A percentile compares a stretch with the other conserved stretches of the same genome.
Conservation (phyloP, 148 eudicot genomes). For the Hydrangea macrophylla region DNA sequence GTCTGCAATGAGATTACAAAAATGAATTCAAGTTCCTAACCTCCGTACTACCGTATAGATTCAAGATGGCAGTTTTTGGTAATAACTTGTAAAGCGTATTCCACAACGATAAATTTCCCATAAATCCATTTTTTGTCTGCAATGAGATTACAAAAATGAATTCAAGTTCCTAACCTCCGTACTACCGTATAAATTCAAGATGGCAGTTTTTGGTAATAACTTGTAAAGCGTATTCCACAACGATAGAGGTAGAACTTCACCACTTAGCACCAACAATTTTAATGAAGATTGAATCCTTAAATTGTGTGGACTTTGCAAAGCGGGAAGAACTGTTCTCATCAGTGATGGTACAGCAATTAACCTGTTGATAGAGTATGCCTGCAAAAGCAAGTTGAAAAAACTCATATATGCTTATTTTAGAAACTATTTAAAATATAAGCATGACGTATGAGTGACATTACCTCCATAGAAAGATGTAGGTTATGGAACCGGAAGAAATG, state of each 20-base stretch:
- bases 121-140: background rate
- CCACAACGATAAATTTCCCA: constrained; percentile 60
- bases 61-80: constrained; percentile 65
- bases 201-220: constrained; percentile 54
- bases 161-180: constrained; percentile 66
- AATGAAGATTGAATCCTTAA: constrained; percentile 36
- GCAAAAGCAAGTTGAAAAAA: constrained; percentile 10
- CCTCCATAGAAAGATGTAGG: background rate
- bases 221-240: constrained; percentile 53
- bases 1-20: background rate
- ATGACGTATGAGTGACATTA: background rate
- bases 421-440: background rate
- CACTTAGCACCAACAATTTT: constrained; percentile 75
- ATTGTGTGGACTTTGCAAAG: constrained; percentile 37
- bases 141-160: background rate
- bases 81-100: constrained; percentile 45
- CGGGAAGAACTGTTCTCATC: constrained; percentile 63
- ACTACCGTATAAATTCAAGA: constrained; percentile 90
- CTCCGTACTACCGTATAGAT: constrained; percentile 95
- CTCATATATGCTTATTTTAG: background rate
- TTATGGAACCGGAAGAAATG: background rate
- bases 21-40: constrained; percentile 31
- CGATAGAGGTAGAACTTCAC: constrained; percentile 62
- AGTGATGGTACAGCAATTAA: constrained; percentile 81
- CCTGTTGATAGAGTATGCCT: constrained; percentile 65